Conservation (phyloP, 306 rosid species). For the Medicago lupulina region DNA sequence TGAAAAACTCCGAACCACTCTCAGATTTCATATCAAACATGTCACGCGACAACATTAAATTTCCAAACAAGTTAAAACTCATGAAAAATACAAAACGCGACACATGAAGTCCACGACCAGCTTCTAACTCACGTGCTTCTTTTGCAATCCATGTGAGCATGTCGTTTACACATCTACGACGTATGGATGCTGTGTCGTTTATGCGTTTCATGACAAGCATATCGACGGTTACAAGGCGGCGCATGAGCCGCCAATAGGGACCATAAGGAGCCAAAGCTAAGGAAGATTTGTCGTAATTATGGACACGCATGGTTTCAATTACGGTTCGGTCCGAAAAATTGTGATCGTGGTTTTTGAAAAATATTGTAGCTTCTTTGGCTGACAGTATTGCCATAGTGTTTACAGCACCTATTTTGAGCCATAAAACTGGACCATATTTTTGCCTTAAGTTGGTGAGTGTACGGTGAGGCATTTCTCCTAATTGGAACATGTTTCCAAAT, state of each 20-base stretch:
- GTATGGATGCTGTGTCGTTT: conserved; percentile 45
- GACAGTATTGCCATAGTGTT: conserved; percentile 71
- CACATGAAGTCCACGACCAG: conserved; percentile 50
- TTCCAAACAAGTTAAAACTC: conserved; percentile 66
- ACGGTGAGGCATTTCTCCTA: conserved; percentile 68
- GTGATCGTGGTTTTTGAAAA: conserved; percentile 69
- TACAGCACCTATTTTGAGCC: conserved; percentile 62
- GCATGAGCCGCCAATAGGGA: conserved; percentile 68
- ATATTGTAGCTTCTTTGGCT: conserved; percentile 46
- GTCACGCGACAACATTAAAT: conserved; percentile 62
- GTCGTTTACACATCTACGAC: conserved; percentile 56
- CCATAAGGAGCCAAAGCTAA: conserved; percentile 71
- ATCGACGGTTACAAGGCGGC: conserved; percentile 61
- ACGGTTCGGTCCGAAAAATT: conserved; percentile 61
- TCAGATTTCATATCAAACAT: conserved; percentile 53
- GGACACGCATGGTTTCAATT: conserved; percentile 53
- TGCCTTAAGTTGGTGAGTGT: conserved; percentile 46
- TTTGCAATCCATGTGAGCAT: conserved; percentile 59
- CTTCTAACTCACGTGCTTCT: conserved; percentile 35
- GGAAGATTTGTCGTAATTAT: conserved; percentile 60
- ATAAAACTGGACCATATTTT: conserved; percentile 55
- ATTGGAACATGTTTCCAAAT: conserved; percentile 72
- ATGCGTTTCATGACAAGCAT: conserved; percentile 64
- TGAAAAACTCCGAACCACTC: conserved; percentile 55
- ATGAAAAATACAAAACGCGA: conserved; percentile 58